Base-by-base conservation (phyloP, 306 rosid species). In the Corylus avellana region DNA sequence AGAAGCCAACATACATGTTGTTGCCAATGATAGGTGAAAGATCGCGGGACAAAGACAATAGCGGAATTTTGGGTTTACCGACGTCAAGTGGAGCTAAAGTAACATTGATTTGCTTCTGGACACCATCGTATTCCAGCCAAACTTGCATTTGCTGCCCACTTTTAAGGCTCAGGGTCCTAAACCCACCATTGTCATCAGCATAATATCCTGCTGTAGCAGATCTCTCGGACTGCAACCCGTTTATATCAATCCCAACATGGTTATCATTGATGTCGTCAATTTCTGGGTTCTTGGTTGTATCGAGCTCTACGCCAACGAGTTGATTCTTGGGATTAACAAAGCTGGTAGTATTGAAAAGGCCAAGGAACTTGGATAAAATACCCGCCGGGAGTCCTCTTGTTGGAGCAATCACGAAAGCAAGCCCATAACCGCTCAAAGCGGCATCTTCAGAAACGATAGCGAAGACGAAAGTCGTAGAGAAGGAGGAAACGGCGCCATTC, bases 241-340 rank as follows among this genome's bases (percentile, higher is more conserved):
- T 90, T 18, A 91, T 72, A 55, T 93, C 87, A 17, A 93, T 87
- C 56, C 94, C 98, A 42, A 87, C 92, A 73, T 93, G 97, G 75
- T 92, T 90, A n/a, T 82, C 88, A 42, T 89, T 78, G 78, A 89
- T 90, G 72, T 92, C 97, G 0, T 0, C 17, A 54, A 86, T 88
- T 22, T 22, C 22, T 22, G 22, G 22, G 83, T 37, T 89, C 78
- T 20, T 47, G n/a, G 87, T 68, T 0, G 97, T 87, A 67, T 92
- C 95, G 9, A 93, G 86, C 72, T 93, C 96, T 10, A 93, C 81
- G 0, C 86, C 94, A 5, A 89, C 80, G 9, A 89, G 77, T 35
- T 70, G 80, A 80, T 89, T 89, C 20, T 54, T 48, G 49, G 7
- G 32, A 32, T 80, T 81, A 3, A 95, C 97, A 0, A 75, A 64